Base-by-base conservation (phyloP, 495 filamentous ascomycete species). In the Darksidea phi region DNA sequence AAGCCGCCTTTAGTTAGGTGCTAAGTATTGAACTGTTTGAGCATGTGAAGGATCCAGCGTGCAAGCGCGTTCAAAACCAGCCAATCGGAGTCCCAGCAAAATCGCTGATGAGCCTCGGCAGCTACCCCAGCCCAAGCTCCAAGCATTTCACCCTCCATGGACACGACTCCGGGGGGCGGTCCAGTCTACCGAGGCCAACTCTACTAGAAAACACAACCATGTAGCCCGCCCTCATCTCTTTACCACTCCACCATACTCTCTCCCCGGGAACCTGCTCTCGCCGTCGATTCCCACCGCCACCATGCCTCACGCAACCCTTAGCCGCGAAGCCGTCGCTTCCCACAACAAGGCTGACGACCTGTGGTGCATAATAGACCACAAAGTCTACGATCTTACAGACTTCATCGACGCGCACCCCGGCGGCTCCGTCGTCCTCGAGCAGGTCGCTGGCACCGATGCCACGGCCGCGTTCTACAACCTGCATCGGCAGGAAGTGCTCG, bases 371-470 rank as follows among this genome's bases (percentile, higher is more conserved):
- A 85, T 97, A 67, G 91, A 97, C 77, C 85, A 87, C 58, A 88
- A 88, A 65, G 90, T 93, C 66, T 97, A 96, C 79, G 92, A 97
- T 75, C 87, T 94, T 45, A 88, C 89, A 43, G 91, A 95, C 55
- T 96, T 97, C 74, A 77, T 93, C 55, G 89, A 92, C 78, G 91
- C 91, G 57, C 92, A 97, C 69, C 91, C 91, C 18, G 91, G 92
- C 64, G 90, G 90, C 68, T 83, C 86, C 64, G 83, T 87, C 54
- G 90, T 95, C 42, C 85, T 95, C 32, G 81, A 88, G 45, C 91
- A 92, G 75, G 87, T 91, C 50, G 90, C 88, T 41, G 90, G 90
- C 72, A 82, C 82, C 69, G 90, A 95, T 75, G 90, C 89, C 28
- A 96, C 91, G 53, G 80, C 84, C 42, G 89, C 88, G 58, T 97